Conservation (phyloP, 495 filamentous ascomycete species). For the Glutinoglossum americanum region DNA sequence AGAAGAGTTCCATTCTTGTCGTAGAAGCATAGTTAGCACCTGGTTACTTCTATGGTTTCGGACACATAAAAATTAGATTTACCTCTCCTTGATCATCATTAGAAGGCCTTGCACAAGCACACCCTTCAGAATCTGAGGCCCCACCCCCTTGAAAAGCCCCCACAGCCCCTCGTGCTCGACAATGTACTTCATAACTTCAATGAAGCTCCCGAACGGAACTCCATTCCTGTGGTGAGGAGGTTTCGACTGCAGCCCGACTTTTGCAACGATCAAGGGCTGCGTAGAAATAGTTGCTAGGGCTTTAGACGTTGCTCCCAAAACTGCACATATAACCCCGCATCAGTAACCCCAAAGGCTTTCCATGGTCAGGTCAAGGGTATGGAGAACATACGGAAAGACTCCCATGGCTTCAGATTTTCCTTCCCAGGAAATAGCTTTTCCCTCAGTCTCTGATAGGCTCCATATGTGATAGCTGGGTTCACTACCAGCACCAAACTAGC, state of each 20-base stretch:
- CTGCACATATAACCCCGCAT: slow-evolving; percentile 19
- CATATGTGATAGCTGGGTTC: slow-evolving; percentile 96
- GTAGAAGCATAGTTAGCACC: slow-evolving; percentile 12
- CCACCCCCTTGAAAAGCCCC: slow-evolving; percentile 90
- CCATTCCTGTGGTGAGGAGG: slow-evolving; percentile 67
- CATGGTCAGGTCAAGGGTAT: background rate
- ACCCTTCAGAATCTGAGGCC: slow-evolving; percentile 81
- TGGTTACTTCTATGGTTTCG: slow-evolving; percentile 9
- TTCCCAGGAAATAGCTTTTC: slow-evolving; percentile 59
- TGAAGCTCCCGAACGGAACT: slow-evolving; percentile 85
- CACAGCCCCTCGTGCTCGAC: slow-evolving; percentile 63
- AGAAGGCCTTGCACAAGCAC: slow-evolving; percentile 82
- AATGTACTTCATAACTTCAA: slow-evolving; percentile 89
- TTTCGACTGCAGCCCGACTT: slow-evolving; percentile 85
- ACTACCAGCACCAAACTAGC: slow-evolving; percentile 91
- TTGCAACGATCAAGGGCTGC: slow-evolving; percentile 93
- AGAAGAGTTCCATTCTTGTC: slow-evolving; percentile 66
- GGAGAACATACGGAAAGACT: slow-evolving; percentile 64
- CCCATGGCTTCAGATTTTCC: slow-evolving; percentile 54
- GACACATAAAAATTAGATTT: slow-evolving; percentile 11
- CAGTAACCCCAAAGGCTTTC: background rate
- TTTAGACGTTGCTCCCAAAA: slow-evolving; percentile 87
- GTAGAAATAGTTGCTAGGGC: slow-evolving; percentile 77
- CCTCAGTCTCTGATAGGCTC: slow-evolving; percentile 81
- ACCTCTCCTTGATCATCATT: slow-evolving; percentile 99